phyloP scores from a whole-genome alignment of 352 stramenopile species.

The Pythium guiyangense region DNA sequence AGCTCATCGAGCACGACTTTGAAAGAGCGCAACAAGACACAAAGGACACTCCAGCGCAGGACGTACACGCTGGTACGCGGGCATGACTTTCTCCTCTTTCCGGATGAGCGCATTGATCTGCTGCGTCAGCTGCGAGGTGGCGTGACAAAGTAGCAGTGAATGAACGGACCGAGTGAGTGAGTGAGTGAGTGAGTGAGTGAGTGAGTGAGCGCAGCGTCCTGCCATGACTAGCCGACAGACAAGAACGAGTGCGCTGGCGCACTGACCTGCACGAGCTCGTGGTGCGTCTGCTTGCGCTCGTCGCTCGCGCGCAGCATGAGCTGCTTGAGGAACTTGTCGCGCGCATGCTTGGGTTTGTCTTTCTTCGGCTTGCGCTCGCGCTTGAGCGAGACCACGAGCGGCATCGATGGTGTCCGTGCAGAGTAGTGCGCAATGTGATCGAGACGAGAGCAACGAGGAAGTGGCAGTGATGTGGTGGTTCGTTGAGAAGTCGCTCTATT shows the following conservation, averaged over 20 bases:
- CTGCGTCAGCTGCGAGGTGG: slow-evolving; percentile 59
- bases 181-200: not conserved
- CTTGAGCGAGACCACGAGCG: slow-evolving; percentile 5
- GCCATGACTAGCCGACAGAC: no score
- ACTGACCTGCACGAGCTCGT: slow-evolving; percentile 43
- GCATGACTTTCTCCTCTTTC: slow-evolving; percentile 50
- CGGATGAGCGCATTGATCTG: slow-evolving; percentile 62
- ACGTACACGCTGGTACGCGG: slow-evolving; percentile 44
- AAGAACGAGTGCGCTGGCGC: no score
- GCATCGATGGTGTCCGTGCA: no score
- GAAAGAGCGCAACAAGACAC: not conserved
- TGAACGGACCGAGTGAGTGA: no score
- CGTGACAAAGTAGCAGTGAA: no score
- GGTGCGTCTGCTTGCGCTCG: slow-evolving; percentile 23
- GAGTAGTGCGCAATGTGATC: not conserved
- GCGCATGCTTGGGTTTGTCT: slow-evolving; percentile 32
- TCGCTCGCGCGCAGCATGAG: slow-evolving; percentile 31
- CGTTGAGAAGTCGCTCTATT: no score
- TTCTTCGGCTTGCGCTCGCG: slow-evolving; percentile 28
- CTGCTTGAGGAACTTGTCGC: slow-evolving; percentile 32
- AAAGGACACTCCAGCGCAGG: not conserved
- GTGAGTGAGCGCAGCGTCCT: not conserved
- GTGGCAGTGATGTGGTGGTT: no score
- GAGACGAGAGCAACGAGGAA: no score
- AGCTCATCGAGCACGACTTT: not conserved